Conservation (phyloP, 164 flowering plant species). For the Warburgia ugandensis region DNA sequence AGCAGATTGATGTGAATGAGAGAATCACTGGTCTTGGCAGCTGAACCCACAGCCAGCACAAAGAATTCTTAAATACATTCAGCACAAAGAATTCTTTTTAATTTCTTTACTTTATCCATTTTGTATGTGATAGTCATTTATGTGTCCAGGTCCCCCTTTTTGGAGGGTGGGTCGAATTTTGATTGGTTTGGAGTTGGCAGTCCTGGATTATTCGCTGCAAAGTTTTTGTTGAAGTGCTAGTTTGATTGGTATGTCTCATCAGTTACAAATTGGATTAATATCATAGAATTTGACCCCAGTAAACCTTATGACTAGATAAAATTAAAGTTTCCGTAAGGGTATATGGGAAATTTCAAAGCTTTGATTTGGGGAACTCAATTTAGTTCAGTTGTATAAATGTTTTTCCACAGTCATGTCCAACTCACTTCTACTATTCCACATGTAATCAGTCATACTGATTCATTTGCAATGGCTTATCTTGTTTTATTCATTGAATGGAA, state of each 20-base stretch:
- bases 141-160: conserved; percentile 72
- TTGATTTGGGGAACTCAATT: not conserved
- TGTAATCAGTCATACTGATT: too few species aligned
- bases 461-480: too few species aligned
- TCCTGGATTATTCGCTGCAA: conserved; percentile 65
- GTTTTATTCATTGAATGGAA: too few species aligned
- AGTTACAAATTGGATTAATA: not conserved
- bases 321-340: not conserved
- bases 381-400: too few species aligned
- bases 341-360: not conserved
- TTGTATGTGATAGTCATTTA: not conserved
- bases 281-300: not conserved
- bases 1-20: conserved; percentile 88
- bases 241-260: not conserved
- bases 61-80: conserved; percentile 23
- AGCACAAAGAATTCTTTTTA: not conserved
- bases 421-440: too few species aligned
- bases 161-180: conserved; percentile 86
- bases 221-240: conserved; percentile 39
- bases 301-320: not conserved
- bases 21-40: conserved; percentile 78
- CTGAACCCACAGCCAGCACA: conserved; percentile 86
- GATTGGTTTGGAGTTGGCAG: conserved; percentile 85
- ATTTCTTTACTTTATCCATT: not conserved
- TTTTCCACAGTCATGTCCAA: too few species aligned